Conservation (phyloP, 371 early-diverging fungal genomes). For the Mortierella sp. region DNA sequence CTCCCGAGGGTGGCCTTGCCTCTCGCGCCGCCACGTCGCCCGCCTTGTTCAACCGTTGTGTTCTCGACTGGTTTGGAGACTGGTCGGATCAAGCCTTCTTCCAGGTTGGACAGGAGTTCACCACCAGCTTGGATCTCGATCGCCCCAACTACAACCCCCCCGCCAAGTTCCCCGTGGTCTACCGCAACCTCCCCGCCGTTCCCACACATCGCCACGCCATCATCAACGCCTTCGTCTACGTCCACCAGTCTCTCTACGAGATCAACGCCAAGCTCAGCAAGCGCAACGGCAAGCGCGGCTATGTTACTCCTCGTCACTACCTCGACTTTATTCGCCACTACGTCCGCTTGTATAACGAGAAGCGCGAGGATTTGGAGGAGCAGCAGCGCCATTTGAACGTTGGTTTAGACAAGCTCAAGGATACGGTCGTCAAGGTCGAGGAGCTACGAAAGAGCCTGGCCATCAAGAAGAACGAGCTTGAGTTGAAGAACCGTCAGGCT, state of each 20-base stretch:
- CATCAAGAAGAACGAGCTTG: slow-evolving; percentile 89
- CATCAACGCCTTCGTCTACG: slow-evolving; percentile 91
- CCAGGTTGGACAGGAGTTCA: slow-evolving; percentile 98
- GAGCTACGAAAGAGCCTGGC: slow-evolving; percentile 92
- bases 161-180: slow-evolving; percentile 83
- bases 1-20: slow-evolving; percentile 95
- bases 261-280: slow-evolving; percentile 88
- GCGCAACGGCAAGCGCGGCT: slow-evolving; percentile 85
- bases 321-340: slow-evolving; percentile 97
- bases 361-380: slow-evolving; percentile 96
- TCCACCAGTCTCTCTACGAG: slow-evolving; percentile 91
- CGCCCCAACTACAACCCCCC: slow-evolving; percentile 78
- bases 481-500: slow-evolving; percentile 91
- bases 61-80: slow-evolving; percentile 99
- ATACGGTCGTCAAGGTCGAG: slow-evolving; percentile 97
- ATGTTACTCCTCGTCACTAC: slow-evolving; percentile 97
- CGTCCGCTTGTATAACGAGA: slow-evolving; percentile 90
- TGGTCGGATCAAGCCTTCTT: slow-evolving; percentile 98
- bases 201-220: slow-evolving; percentile 89
- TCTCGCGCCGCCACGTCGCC: slow-evolving; percentile 97
- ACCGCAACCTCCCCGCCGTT: slow-evolving; percentile 80
- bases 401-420: slow-evolving; percentile 96
- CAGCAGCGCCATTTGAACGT: slow-evolving; percentile 98
- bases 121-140: slow-evolving; percentile 91
- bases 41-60: slow-evolving; percentile 99